Conservation (phyloP, 257 asterid genomes). For the Lantana camara region DNA sequence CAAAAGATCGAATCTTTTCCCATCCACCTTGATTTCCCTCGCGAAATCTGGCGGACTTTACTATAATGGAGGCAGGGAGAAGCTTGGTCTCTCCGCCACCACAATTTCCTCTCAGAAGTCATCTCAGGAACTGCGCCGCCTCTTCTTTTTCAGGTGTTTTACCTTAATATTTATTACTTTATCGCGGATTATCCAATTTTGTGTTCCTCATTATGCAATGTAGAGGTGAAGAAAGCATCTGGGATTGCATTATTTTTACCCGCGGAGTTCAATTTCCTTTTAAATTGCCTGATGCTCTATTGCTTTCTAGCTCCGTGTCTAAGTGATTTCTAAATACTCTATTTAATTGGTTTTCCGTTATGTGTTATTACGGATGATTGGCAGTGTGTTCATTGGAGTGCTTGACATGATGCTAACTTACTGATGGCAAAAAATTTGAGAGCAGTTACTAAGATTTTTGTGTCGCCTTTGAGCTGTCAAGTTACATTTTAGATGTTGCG, state of each 20-base stretch:
- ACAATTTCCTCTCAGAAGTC: conserved; percentile 54
- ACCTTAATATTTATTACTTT: not conserved
- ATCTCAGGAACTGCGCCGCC: conserved; percentile 46
- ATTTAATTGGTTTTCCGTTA: no score
- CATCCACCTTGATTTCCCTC: not conserved
- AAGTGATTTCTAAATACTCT: not conserved
- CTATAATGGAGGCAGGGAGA: conserved; percentile 72
- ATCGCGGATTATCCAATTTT: not conserved
- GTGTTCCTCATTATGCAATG: not conserved
- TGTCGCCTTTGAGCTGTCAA: not conserved
- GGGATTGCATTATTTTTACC: conserved; percentile 3
- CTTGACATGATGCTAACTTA: not conserved
- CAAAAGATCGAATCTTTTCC: not conserved
- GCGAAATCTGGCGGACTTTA: conserved; percentile 6
- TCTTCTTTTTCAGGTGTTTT: conserved; percentile 53
- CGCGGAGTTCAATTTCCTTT: conserved; percentile 5
- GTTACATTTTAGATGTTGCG: not conserved
- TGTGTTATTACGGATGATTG: no score
- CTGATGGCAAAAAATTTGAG: not conserved
- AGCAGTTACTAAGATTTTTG: not conserved
- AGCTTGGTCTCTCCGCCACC: conserved; percentile 68
- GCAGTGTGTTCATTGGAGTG: not conserved
- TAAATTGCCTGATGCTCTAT: not conserved
- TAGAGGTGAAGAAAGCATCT: not conserved
- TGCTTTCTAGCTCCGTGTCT: not conserved